Percentiles rank a stretch among this genome's conserved stretches.
These are phyloP conservation scores for Mercurialis annua DNA, from an alignment of 345 rosid genomes.

Conservation along the genomic window DNA sequence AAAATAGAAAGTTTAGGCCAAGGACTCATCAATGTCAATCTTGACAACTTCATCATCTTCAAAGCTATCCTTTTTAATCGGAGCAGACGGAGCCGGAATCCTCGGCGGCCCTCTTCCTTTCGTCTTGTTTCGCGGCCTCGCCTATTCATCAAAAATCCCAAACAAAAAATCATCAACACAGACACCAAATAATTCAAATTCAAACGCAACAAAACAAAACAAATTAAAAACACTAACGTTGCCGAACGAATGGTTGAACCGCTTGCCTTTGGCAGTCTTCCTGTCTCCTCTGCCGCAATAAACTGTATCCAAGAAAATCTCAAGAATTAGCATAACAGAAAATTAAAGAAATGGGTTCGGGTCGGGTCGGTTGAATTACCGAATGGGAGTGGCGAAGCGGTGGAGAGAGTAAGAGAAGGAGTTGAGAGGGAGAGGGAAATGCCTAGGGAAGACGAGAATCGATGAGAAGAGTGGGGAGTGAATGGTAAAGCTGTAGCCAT, in stretches of 20 bases:
- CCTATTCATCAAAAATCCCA: conserved; percentile 35
- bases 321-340: background rate
- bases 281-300: conserved; percentile 84
- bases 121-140: conserved; percentile 86
- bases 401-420: conserved; percentile 20
- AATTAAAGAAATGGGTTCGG: background rate
- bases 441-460: conserved; percentile 50
- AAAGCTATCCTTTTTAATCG: conserved; percentile 58
- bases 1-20: conserved; percentile 24
- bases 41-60: conserved; percentile 56
- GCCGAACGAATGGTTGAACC: conserved; percentile 88
- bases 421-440: conserved; percentile 32
- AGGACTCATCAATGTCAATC: conserved; percentile 73
- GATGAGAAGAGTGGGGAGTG: conserved; percentile 21
- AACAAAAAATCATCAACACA: background rate
- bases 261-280: conserved; percentile 86
- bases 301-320: conserved; percentile 35
- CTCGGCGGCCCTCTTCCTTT: conserved; percentile 89
- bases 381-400: conserved; percentile 33
- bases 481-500: conserved; percentile 45
- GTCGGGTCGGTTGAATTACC: conserved; percentile 19
- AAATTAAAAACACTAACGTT: conserved; percentile 48
- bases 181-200: background rate
- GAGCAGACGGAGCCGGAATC: conserved; percentile 57
- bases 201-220: background rate